A percentile compares a stretch with the other conserved stretches of the same genome.
These are phyloP conservation scores for Cutaneotrichosporon mucoides DNA, from an alignment of 1,284 basidiomycete genomes.

Conservation along the genomic window DNA sequence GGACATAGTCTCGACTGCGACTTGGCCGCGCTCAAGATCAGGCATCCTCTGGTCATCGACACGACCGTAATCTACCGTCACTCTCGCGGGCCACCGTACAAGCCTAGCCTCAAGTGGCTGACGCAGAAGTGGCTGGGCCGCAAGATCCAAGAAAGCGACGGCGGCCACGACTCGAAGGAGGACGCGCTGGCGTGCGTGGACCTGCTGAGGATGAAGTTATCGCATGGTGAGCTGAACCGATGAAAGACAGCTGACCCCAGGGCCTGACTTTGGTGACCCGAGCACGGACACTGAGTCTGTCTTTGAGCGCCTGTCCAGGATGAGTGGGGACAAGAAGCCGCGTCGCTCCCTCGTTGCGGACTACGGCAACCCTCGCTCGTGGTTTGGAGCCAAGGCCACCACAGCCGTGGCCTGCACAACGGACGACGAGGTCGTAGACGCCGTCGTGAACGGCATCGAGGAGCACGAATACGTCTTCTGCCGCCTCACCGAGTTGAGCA, in stretches of 20 bases:
- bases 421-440: slow-evolving; percentile 67
- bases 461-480: slow-evolving; percentile 76
- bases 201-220: slow-evolving; percentile 71
- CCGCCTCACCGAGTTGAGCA: slow-evolving; percentile 70
- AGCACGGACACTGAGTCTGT: slow-evolving; percentile 74
- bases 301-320: slow-evolving; percentile 65
- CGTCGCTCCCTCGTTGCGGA: slow-evolving; percentile 72
- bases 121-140: slow-evolving; percentile 81
- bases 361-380: slow-evolving; percentile 71
- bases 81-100: slow-evolving; percentile 79
- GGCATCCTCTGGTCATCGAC: slow-evolving; percentile 79
- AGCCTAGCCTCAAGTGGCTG: slow-evolving; percentile 87
- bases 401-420: slow-evolving; percentile 65
- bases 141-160: slow-evolving; percentile 70
- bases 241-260: slow-evolving; percentile 34
- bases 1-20: slow-evolving; percentile 93
- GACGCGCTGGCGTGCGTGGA: slow-evolving; percentile 83
- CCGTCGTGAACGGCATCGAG: slow-evolving; percentile 59
- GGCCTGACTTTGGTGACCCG: slow-evolving; percentile 76
- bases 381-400: slow-evolving; percentile 76
- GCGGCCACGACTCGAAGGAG: slow-evolving; percentile 86
- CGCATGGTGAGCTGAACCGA: slow-evolving; percentile 54
- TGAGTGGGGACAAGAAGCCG: slow-evolving; percentile 23
- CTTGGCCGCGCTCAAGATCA: slow-evolving; percentile 73
- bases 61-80: slow-evolving; percentile 84